Percentiles rank a stretch among this genome's conserved stretches.
These are phyloP conservation scores for Danielia oregonensis DNA, from an alignment of 805 yeast species.

Conservation along the genomic window DNA sequence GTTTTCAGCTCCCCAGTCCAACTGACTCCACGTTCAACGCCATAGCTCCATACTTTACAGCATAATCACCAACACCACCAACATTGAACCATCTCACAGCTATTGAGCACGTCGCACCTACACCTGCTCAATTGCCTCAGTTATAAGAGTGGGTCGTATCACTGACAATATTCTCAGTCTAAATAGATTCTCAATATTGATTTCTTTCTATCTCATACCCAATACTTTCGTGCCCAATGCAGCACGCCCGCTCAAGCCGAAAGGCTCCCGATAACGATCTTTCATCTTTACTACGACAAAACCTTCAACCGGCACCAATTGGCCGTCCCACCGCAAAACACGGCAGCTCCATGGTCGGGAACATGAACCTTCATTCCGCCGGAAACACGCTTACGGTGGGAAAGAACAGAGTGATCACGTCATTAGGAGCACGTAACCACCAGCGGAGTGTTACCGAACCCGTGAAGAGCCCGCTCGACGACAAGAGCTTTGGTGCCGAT, in stretches of 20 bases:
- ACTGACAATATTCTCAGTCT: too few relatives aligned
- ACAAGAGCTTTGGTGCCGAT: constrained; percentile 1
- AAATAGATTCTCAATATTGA: too few relatives aligned
- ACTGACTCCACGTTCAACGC: too few relatives aligned
- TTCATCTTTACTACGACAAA: constrained; percentile 13
- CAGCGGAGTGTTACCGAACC: constrained; percentile 7
- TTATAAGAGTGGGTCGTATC: too few relatives aligned
- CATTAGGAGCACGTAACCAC: background rate
- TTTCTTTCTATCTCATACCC: too few relatives aligned
- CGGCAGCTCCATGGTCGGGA: constrained; percentile 10
- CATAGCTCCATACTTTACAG: too few relatives aligned
- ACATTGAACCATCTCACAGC: background rate
- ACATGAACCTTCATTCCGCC: constrained; percentile 10
- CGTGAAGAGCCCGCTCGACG: background rate
- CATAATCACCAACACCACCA: background rate
- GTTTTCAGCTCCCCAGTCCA: too few relatives aligned
- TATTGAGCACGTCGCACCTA: too few relatives aligned
- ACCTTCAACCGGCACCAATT: constrained; percentile 1
- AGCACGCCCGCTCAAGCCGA: constrained; percentile 7
- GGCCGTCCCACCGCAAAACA: constrained; percentile 6
- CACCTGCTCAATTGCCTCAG: too few relatives aligned
- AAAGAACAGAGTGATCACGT: constrained; percentile 3
- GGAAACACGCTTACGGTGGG: constrained; percentile 17
- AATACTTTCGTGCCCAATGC: too few relatives aligned
- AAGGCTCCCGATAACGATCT: constrained; percentile 4